Percentiles rank a stretch among this genome's conserved stretches.
phyloP scores from a whole-genome alignment of 1,139 yeast species.

The Debaryomycetaceae sp. region DNA sequence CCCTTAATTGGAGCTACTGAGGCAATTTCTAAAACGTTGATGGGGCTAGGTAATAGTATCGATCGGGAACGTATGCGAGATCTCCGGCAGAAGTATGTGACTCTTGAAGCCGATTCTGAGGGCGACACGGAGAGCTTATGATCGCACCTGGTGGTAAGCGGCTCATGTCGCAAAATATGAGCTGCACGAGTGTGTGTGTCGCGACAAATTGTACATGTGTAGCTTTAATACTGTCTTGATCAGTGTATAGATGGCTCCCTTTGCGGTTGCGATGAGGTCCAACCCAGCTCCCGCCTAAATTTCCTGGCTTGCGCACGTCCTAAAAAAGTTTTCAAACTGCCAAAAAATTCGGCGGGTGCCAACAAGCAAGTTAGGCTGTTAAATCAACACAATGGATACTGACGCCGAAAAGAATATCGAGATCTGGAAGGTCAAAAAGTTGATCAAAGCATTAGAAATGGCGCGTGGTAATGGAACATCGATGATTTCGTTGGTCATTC shows the following conservation, averaged over 20 bases:
- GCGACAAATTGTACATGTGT: too few species aligned
- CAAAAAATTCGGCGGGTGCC: neutral
- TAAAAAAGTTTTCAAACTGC: neutral
- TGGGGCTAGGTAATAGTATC: constrained; percentile 76
- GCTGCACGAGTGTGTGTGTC: too few species aligned
- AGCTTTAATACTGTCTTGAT: too few species aligned
- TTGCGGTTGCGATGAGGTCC: too few species aligned
- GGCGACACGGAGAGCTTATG: constrained; percentile 3
- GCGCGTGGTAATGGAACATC: constrained; percentile 99
- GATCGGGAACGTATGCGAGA: constrained; percentile 45
- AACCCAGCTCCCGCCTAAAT: too few species aligned
- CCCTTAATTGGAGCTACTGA: constrained; percentile 93
- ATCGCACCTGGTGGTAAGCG: too few species aligned
- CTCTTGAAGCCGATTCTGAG: constrained; percentile 2
- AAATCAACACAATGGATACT: constrained; percentile 2
- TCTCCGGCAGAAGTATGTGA: constrained; percentile 19
- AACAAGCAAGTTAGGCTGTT: too few species aligned
- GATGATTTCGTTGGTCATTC: constrained; percentile 91
- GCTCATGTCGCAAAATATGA: too few species aligned
- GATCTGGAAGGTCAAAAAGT: constrained; percentile 97
- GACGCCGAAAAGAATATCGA: constrained; percentile 96
- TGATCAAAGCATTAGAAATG: constrained; percentile 71
- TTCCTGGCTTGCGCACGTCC: too few species aligned
- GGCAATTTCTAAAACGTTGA: constrained; percentile 68
- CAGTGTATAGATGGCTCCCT: too few species aligned